Evolutionary conservation across 1,284 basidiomycete species (phyloP).

Genomic region (Naganishia sp.): DNA sequence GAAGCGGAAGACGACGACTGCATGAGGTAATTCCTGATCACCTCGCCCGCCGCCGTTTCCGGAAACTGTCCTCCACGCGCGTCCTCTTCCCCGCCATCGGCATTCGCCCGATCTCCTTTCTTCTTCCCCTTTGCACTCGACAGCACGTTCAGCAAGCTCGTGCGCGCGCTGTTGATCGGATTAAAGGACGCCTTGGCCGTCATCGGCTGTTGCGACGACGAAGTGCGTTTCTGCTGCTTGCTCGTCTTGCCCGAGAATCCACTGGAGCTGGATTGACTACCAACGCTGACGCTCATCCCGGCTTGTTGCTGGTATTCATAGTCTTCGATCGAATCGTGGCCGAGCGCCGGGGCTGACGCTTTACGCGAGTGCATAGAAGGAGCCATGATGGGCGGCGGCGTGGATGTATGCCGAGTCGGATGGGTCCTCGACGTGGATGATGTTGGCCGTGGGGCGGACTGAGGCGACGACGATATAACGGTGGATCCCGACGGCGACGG

Average conservation of each 20-base stretch:
- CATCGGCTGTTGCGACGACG: conserved; percentile 2
- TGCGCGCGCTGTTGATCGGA: conserved; percentile 26
- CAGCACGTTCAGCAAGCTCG: conserved; percentile 23
- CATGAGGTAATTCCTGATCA: conserved; percentile 21
- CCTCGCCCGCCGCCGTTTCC: conserved; percentile 9
- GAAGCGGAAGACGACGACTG: conserved; percentile 13
- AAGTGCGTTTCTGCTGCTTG: conserved; percentile 3
- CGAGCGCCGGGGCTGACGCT: conserved; percentile 21
- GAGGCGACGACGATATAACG: conserved; percentile 11
- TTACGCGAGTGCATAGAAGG: conserved; percentile 11
- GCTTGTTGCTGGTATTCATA: conserved; percentile 13
- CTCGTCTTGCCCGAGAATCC: background rate
- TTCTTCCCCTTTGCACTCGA: conserved; percentile 14
- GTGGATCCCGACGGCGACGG: background rate
- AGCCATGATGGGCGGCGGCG: conserved; percentile 14
- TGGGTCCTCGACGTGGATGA: conserved; percentile 8
- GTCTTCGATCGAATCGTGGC: conserved; percentile 24
- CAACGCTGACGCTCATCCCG: background rate
- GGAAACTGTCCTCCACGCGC: background rate
- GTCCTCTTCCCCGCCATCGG: background rate
- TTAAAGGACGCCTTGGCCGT: conserved; percentile 27
- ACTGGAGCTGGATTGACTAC: background rate
- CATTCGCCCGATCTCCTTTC: conserved; percentile 9
- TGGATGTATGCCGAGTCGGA: conserved; percentile 4
- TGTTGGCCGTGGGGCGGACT: background rate